phyloP scores from a whole-genome alignment of 345 rosid genomes.

The Cochlearia excelsa region DNA sequence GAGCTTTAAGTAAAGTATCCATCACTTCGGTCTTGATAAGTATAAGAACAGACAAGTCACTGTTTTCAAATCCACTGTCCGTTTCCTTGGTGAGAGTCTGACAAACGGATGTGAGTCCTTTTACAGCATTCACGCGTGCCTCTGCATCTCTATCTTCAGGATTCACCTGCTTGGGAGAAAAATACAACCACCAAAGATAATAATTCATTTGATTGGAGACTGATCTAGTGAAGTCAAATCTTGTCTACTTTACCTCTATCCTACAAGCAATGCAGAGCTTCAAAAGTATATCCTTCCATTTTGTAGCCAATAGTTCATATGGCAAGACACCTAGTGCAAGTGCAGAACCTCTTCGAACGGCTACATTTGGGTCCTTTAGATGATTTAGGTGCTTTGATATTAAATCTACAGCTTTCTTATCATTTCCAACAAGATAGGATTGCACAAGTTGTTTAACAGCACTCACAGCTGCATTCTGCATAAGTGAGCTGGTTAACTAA shows the following conservation, averaged over 20 bases:
- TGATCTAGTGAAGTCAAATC: slow-evolving; percentile 12
- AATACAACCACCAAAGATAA: slow-evolving; percentile 25
- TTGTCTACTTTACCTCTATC: slow-evolving; percentile 62
- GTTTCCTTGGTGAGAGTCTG: slow-evolving; percentile 61
- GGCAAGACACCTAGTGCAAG: slow-evolving; percentile 83
- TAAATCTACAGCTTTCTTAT: slow-evolving; percentile 40
- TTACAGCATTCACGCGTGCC: slow-evolving; percentile 92
- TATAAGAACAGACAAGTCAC: slow-evolving; percentile 47
- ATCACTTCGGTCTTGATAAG: slow-evolving; percentile 81
- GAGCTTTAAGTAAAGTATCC: slow-evolving; percentile 73
- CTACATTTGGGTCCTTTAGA: slow-evolving; percentile 73
- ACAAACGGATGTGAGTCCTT: slow-evolving; percentile 80
- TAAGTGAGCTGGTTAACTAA: slow-evolving; percentile 20
- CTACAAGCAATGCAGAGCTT: slow-evolving; percentile 68
- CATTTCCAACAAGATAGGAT: slow-evolving; percentile 48
- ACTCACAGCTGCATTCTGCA: slow-evolving; percentile 70
- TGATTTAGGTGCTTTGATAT: slow-evolving; percentile 59
- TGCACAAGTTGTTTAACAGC: slow-evolving; percentile 68
- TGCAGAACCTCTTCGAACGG: slow-evolving; percentile 91
- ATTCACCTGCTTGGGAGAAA: slow-evolving; percentile 51
- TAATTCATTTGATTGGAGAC: not conserved
- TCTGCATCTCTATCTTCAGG: slow-evolving; percentile 95
- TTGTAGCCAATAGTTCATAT: slow-evolving; percentile 53
- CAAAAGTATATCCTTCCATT: slow-evolving; percentile 63
- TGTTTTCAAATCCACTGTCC: slow-evolving; percentile 36